Base-by-base conservation (phyloP, 768 basidiomycete genomes). In the Lactifluus rugatus region DNA sequence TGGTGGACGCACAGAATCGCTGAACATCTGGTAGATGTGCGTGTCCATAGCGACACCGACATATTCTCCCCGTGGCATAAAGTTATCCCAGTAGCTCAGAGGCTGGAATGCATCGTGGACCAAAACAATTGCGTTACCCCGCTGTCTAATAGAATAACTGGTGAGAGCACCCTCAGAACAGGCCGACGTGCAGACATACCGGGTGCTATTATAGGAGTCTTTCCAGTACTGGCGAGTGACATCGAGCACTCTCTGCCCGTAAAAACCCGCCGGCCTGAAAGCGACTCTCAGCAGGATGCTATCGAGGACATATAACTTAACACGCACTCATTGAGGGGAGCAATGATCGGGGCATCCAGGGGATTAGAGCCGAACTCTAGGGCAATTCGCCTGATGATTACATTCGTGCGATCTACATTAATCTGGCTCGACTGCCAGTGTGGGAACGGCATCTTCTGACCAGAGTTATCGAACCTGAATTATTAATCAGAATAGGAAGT, bases 71-170 rank as follows among this genome's bases (percentile, higher is more conserved):
- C 70, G 48, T 3, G 75, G 70, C 75, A 81, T 74, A 60, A 85
- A 87, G 19, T 81, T 80, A 39, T 70, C 67, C 88, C 89, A 91
- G 65, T 78, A 84, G 60, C 76, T 79, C 49, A 89, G 74, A 48
- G 81, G 73, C 67, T 89, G 86, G 75, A 91, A 92, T 2, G 88
- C 89, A 62, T 91, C 89, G 64, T 87, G 83, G 39, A 91, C 76
- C 64, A 89, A 71, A 13, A 83, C 78, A 13, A 89, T 69, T 3
- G 79, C 80, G 67, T 89, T 81, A 61, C 77, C 75, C 56, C 73
- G 66, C 60, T 74, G 70, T n/a, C 71, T 69, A 23, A 70, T 72
- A 44, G 75, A 76, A 58, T 68, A 73, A 0, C 78, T 76, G 64
- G 73, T 65, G 26, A 64, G 60, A 54, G 51, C 49, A 54, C 64